Evolutionary conservation across 2,329 filamentous ascomycete species (phyloP).

Genomic region (Aspergillus carbonarius): DNA sequence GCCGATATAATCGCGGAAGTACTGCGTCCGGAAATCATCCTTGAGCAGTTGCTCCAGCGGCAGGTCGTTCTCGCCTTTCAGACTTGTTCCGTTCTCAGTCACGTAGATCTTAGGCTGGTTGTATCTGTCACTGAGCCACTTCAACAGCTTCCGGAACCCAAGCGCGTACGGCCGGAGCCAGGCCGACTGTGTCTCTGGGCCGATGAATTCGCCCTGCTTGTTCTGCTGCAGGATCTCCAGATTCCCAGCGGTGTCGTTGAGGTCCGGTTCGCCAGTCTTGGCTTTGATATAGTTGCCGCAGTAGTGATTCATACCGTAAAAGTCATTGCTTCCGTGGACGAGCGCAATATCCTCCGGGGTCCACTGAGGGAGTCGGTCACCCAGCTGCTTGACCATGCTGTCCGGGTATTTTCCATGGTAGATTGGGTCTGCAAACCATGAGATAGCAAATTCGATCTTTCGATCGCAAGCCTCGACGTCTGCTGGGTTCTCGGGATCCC

Average conservation of each 20-base stretch:
- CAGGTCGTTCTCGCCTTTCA: slow-evolving; percentile 80
- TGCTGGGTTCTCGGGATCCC: slow-evolving; percentile 71
- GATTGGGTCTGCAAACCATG: slow-evolving; percentile 85
- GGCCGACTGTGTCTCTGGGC: slow-evolving; percentile 75
- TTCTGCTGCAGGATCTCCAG: slow-evolving; percentile 69
- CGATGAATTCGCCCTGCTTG: slow-evolving; percentile 72
- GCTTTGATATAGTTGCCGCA: slow-evolving; percentile 84
- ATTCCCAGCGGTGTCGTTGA: slow-evolving; percentile 72
- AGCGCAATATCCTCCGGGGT: slow-evolving; percentile 69
- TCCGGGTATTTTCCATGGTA: slow-evolving; percentile 82
- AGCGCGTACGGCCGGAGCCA: slow-evolving; percentile 76
- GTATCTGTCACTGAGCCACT: slow-evolving; percentile 77
- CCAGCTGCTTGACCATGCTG: slow-evolving; percentile 79
- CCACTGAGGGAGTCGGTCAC: slow-evolving; percentile 71
- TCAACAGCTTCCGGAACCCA: slow-evolving; percentile 74
- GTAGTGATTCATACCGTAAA: slow-evolving; percentile 95
- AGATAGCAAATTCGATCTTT: slow-evolving; percentile 83
- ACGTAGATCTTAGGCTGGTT: slow-evolving; percentile 76
- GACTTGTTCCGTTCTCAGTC: slow-evolving; percentile 82
- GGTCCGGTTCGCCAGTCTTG: slow-evolving; percentile 59
- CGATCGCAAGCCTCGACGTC: slow-evolving; percentile 75
- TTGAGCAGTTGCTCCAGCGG: slow-evolving; percentile 68
- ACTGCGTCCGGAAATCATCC: slow-evolving; percentile 77
- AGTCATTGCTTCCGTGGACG: slow-evolving; percentile 86
- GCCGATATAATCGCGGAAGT: slow-evolving; percentile 73